phyloP scores from a whole-genome alignment of 2,329 filamentous ascomycete species.

The Epichloe bromicola region DNA sequence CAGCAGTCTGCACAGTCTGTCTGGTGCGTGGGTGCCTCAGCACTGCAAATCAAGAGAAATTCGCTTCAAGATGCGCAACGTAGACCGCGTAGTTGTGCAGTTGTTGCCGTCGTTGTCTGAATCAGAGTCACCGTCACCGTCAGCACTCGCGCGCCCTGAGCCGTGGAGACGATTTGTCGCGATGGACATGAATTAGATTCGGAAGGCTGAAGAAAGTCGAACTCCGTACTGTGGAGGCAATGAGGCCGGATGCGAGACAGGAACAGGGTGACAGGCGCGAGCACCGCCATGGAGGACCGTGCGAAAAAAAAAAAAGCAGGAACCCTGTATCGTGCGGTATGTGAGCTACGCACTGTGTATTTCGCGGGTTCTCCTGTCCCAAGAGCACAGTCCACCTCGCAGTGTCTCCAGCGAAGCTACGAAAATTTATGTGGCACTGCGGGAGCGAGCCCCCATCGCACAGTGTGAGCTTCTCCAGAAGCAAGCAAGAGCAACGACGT shows the following conservation, averaged over 20 bases:
- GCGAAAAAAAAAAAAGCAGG: background rate
- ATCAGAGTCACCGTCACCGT: conserved; percentile 8
- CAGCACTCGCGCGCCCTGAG: conserved; percentile 13
- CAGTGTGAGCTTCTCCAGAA: background rate
- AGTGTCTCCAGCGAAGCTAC: background rate
- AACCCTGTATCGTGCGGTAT: no score
- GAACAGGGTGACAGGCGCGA: background rate
- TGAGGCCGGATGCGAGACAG: conserved; percentile 5
- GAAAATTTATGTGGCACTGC: background rate
- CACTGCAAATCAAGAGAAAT: conserved; percentile 1
- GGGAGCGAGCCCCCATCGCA: background rate
- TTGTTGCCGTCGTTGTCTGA: conserved; percentile 1
- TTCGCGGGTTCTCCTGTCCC: background rate
- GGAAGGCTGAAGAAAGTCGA: background rate
- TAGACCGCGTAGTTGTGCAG: background rate
- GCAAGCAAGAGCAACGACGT: background rate
- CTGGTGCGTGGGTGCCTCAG: conserved; percentile 4
- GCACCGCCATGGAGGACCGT: background rate
- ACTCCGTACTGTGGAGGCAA: conserved; percentile 4
- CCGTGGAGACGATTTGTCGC: conserved; percentile 14
- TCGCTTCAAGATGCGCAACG: background rate
- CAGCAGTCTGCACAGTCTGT: background rate
- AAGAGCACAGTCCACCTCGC: background rate
- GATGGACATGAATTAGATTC: conserved; percentile 11
- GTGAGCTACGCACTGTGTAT: background rate